Evolutionary conservation across 257 asterid genomes (phyloP).

Genomic region (Prunella vulgaris): DNA sequence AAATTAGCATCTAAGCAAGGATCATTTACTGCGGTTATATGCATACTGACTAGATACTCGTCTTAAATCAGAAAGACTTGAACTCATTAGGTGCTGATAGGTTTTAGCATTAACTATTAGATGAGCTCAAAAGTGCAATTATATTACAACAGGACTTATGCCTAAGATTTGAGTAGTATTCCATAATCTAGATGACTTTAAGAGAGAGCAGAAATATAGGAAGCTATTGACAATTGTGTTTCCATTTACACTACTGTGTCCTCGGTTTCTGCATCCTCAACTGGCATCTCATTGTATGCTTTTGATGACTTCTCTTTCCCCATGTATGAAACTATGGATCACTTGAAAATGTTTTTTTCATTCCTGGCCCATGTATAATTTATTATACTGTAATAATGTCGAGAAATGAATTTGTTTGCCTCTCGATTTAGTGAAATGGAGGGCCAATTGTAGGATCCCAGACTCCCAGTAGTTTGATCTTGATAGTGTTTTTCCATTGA

Average conservation of each 20-base stretch:
- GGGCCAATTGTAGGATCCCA: neutral
- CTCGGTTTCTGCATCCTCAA: conserved; percentile 10
- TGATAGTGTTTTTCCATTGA: neutral
- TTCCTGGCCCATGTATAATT: neutral
- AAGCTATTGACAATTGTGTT: neutral
- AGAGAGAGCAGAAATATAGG: neutral
- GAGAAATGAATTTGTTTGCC: neutral
- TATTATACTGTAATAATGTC: neutral
- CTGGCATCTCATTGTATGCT: neutral
- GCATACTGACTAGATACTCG: neutral
- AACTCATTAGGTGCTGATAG: neutral
- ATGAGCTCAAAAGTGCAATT: neutral
- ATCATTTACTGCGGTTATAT: neutral
- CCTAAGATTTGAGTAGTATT: neutral
- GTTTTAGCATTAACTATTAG: conserved; percentile 1
- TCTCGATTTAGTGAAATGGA: conserved; percentile 4
- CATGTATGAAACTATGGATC: neutral
- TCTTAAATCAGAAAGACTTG: neutral
- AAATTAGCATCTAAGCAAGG: neutral
- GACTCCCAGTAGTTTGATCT: neutral
- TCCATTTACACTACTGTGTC: neutral
- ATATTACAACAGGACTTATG: neutral
- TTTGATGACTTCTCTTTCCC: neutral
- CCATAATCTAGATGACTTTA: neutral
- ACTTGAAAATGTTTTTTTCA: neutral